These are phyloP conservation scores for Fusarium coicis DNA, from an alignment of 2,329 filamentous ascomycete species.

Conservation along the genomic window DNA sequence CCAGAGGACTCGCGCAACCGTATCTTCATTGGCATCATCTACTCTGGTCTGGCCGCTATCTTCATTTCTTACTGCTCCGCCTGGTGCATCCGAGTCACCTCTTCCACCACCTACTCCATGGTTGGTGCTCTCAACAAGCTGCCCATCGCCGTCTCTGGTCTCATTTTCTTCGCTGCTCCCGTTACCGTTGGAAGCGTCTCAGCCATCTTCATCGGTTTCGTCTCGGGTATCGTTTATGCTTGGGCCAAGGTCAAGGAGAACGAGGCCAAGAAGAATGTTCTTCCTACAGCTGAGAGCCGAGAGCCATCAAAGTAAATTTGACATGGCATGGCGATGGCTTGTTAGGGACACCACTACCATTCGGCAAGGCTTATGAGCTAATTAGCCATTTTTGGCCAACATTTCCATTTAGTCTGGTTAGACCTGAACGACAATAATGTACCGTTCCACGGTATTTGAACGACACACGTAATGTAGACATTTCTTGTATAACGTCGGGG, in stretches of 20 bases:
- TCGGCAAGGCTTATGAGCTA: neutral
- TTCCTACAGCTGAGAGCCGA: constrained; percentile 67
- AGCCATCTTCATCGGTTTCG: constrained; percentile 91
- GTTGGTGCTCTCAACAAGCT: constrained; percentile 98
- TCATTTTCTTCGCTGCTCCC: constrained; percentile 95
- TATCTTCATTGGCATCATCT: constrained; percentile 87
- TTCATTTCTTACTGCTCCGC: constrained; percentile 99
- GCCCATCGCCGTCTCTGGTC: constrained; percentile 89
- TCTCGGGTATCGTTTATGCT: constrained; percentile 92
- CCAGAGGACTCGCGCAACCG: constrained; percentile 80
- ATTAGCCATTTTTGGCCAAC: neutral
- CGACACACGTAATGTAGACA: constrained; percentile 38
- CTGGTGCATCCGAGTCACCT: constrained; percentile 98
- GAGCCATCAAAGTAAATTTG: constrained; percentile 30
- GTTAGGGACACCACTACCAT: neutral
- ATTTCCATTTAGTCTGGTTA: neutral
- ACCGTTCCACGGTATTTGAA: constrained; percentile 16
- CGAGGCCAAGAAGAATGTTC: constrained; percentile 63
- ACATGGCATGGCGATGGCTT: neutral
- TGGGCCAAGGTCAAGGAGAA: constrained; percentile 69
- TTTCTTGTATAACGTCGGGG: constrained; percentile 30
- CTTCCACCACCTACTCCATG: constrained; percentile 98
- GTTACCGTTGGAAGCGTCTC: constrained; percentile 92
- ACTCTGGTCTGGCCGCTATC: constrained; percentile 91
- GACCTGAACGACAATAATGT: constrained; percentile 19